Evolutionary conservation across 306 rosid species (phyloP), one percentile per base, ranked within the genome.

Genomic region (Medicago lupulina): DNA sequence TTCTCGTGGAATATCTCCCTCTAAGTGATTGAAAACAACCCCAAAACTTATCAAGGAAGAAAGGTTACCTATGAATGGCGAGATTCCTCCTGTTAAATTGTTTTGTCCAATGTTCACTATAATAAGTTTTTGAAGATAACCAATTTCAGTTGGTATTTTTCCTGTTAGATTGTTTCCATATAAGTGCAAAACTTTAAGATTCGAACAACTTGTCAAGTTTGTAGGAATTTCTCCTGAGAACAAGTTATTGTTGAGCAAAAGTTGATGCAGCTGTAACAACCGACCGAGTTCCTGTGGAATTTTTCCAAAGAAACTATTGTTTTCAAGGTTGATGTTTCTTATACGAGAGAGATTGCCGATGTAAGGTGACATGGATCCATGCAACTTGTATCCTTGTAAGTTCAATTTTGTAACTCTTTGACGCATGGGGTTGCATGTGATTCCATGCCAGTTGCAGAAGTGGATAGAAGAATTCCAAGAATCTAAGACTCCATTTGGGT

Each of bases 391-490:
- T 49, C 54, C 54, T 5, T 49, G 0, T 5, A 50, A 50, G 9
- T 15, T 7, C 16, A 50, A 50, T 18, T 50, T 50, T 50, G 19
- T 50, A 5, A 50, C 57, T 50, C 57, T 50, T 50, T 50, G 57
- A 50, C 6, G 9, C 9, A 6, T n/a, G 21, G 9, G 57, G 7
- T 17, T n/a, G 9, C 57, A 50, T 50, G 9, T 50, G 7, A 50
- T n/a, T 50, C 57, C 57, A 50, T n/a, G 19, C 9, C 57, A 50
- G 1, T 50, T 50, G 9, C 57, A n/a, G 9, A 6, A 50, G 18
- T 50, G 57, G 8, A 17, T 50, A 6, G 57, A 50, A 50, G 4
- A 15, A 50, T 86, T 83, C 73, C 83, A 86, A 62, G 85, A 83
- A 64, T n/a, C 59, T 43, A 85, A n/a, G 1, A 36, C n/a, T 7